Percentiles rank a stretch among this genome's conserved stretches.
These are phyloP conservation scores for Trichothecium roseum DNA, from an alignment of 2,329 filamentous ascomycete species.

Conservation along the genomic window DNA sequence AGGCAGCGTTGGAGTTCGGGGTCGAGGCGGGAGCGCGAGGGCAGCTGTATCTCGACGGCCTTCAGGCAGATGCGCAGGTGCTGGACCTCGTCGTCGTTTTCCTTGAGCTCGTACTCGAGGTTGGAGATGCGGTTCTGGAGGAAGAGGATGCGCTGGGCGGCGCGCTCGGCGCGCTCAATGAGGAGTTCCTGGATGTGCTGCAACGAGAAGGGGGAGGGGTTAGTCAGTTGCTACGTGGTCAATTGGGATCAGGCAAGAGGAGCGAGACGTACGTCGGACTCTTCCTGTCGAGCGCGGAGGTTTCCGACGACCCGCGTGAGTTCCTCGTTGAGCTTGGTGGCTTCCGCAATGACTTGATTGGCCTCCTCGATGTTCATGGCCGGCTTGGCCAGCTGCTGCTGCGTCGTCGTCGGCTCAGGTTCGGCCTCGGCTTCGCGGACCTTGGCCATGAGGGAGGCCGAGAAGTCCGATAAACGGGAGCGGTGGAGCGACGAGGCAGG, in stretches of 20 bases:
- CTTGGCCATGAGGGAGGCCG: constrained; percentile 21
- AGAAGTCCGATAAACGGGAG: constrained; percentile 28
- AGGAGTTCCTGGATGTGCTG: constrained; percentile 54
- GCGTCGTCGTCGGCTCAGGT: constrained; percentile 11
- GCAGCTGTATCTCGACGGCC: constrained; percentile 49
- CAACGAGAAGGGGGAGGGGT: background rate
- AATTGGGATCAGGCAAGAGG: background rate
- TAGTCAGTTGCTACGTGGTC: background rate
- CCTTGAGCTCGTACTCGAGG: constrained; percentile 46
- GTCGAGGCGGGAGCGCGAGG: constrained; percentile 37
- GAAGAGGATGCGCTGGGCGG: constrained; percentile 47
- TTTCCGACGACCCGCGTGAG: constrained; percentile 38
- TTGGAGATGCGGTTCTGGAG: constrained; percentile 48
- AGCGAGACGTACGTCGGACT: constrained; percentile 41
- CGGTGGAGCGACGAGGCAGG: constrained; percentile 24
- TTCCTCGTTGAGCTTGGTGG: constrained; percentile 34
- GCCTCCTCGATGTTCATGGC: constrained; percentile 24
- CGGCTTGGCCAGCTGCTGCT: constrained; percentile 15
- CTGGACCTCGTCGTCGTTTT: constrained; percentile 49
- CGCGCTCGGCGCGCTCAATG: constrained; percentile 44
- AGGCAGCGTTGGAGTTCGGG: constrained; percentile 49
- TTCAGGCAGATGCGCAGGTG: constrained; percentile 53
- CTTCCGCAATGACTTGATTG: constrained; percentile 24
- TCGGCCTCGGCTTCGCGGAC: constrained; percentile 13
- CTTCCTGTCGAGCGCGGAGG: constrained; percentile 45